A percentile compares a stretch with the other conserved stretches of the same genome.
Evolutionary conservation across 345 rosid species (phyloP).

Genomic region (Cardamine occulta): DNA sequence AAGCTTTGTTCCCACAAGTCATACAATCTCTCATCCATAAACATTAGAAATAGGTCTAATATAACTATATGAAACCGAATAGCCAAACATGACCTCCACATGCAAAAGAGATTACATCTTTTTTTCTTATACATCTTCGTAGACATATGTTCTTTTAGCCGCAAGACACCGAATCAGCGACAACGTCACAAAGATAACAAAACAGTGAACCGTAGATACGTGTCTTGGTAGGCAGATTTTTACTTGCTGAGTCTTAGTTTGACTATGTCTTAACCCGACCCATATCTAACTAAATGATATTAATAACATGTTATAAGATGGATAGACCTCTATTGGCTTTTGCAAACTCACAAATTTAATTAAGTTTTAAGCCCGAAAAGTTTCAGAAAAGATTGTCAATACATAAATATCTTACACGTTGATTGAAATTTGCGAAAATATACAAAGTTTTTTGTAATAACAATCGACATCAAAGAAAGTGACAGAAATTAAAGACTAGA

Average conservation of each 20-base stretch:
- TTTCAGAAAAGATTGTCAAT: not conserved
- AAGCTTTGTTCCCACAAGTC: too few relatives aligned
- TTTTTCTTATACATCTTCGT: not conserved
- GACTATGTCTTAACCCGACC: not conserved
- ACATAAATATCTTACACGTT: not conserved
- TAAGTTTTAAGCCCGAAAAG: not conserved
- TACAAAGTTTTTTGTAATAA: not conserved
- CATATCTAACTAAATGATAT: not conserved
- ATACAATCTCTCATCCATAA: too few relatives aligned
- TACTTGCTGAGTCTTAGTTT: not conserved
- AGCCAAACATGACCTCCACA: too few relatives aligned
- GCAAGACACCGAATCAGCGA: not conserved
- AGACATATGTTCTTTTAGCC: not conserved
- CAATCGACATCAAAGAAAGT: not conserved
- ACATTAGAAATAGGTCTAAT: not conserved
- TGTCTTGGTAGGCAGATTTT: not conserved
- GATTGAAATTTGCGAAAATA: constrained; percentile 4
- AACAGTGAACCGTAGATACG: not conserved
- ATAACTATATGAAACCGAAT: not conserved
- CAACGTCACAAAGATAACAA: not conserved
- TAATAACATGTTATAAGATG: not conserved
- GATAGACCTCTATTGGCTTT: not conserved
- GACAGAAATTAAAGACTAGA: constrained; percentile 17
- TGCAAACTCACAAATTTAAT: not conserved
- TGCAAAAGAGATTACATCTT: not conserved